Evolutionary conservation across 371 early-diverging fungal species (phyloP).

Genomic region (Parasitella parasitica): DNA sequence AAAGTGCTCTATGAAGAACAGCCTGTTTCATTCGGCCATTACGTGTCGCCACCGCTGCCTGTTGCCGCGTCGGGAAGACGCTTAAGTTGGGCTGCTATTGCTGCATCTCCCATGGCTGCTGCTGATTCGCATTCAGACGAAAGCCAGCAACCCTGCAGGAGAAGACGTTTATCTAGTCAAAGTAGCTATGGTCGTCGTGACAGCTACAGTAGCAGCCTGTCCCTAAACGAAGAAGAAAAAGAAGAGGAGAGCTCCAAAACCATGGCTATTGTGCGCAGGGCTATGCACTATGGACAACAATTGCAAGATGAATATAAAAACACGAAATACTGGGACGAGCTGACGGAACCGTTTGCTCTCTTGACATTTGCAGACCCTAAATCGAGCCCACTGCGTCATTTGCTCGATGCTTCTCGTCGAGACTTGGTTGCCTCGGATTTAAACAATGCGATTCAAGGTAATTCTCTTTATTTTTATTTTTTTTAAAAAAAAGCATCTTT

Average conservation of each 20-base stretch:
- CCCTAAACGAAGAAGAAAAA: slow-evolving; percentile 18
- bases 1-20: slow-evolving; percentile 13
- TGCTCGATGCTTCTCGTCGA: slow-evolving; percentile 53
- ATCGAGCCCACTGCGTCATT: slow-evolving; percentile 46
- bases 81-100: slow-evolving; percentile 36
- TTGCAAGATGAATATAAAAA: slow-evolving; percentile 68
- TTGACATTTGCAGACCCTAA: slow-evolving; percentile 68
- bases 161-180: not conserved
- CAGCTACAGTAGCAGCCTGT: not conserved
- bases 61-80: slow-evolving; percentile 34
- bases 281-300: slow-evolving; percentile 70
- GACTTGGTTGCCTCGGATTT: slow-evolving; percentile 65
- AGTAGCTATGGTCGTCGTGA: not conserved
- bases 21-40: not conserved
- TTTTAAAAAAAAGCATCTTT: not conserved
- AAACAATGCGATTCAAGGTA: slow-evolving; percentile 72
- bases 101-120: slow-evolving; percentile 26
- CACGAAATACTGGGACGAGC: slow-evolving; percentile 12
- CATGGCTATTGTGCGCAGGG: slow-evolving; percentile 30
- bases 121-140: not conserved
- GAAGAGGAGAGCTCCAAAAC: slow-evolving; percentile 20
- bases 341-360: slow-evolving; percentile 59
- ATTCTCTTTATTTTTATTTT: not conserved
- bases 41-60: slow-evolving; percentile 20
- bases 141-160: not conserved